Base-by-base conservation (phyloP, 345 rosid species). In the Noccaea bulbosa region DNA sequence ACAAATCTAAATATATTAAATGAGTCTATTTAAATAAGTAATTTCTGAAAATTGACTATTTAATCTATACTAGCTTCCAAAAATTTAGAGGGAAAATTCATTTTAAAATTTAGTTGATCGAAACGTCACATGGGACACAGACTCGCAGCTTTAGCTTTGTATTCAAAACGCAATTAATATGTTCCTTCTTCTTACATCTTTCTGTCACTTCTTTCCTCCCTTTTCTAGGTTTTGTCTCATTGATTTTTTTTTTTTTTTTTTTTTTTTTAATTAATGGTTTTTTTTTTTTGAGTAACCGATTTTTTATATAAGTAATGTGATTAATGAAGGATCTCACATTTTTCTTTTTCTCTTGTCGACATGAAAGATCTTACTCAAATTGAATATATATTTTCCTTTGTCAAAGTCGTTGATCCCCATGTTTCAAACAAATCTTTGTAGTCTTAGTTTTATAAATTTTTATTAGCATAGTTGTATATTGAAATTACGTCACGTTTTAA, bases 161-260 rank as follows among this genome's bases (percentile, higher is more conserved):
- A 50, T 40, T 70, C 74, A 40, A 61, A 70, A 50, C 44, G 20
- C 68, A 60, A 70, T 70, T 70, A 48, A 47, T 47, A 69, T 69
- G 66, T 58, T 58, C 49, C 65, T 57, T 69, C 56, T 37, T 46
- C 27, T 69, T 57, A 24, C 47, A 57, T 55, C 45, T 20, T 20
- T 15, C 7, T 40, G 1, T 66, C 61, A 46, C 51, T 70, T 68
- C 22, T 52, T 40, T 44, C 17, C 11, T 67, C 20, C 54, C 27
- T 56, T 56, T 55, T 55, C 24, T 48, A 39, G 50, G 41, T 59
- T 70, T 59, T 49, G 40, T 11, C 59, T 70, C 12, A 16, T 30
- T 52, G 16, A 6, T 4, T 10, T 34, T 15, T 0, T 33, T 4
- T 15, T n/a, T n/a, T n/a, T n/a, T n/a, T n/a, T n/a, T n/a, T n/a